phyloP scores from a whole-genome alignment of 2,329 filamentous ascomycete species.

The Colletotrichum abscissum region DNA sequence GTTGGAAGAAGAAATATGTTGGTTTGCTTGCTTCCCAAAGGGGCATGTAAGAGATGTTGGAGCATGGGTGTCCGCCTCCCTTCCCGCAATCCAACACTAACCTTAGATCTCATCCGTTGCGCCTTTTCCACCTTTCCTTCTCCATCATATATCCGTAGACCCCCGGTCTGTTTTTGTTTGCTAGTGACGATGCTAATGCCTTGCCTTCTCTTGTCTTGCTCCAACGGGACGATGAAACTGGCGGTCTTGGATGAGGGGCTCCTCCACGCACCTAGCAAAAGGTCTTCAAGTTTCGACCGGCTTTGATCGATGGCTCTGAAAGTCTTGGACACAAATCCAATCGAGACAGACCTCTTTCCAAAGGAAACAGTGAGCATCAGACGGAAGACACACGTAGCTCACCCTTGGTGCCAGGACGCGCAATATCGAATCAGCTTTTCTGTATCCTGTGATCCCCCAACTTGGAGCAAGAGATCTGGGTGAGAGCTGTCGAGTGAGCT shows the following conservation, averaged over 20 bases:
- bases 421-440: background rate
- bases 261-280: background rate
- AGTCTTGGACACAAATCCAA: background rate
- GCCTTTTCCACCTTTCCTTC: background rate
- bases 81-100: background rate
- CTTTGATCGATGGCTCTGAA: too few species aligned
- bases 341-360: background rate
- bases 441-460: background rate
- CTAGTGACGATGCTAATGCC: background rate
- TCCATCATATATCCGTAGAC: background rate
- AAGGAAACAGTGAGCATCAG: background rate
- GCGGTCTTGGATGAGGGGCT: background rate
- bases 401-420: background rate
- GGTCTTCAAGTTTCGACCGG: background rate
- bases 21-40: background rate
- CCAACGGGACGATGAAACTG: background rate
- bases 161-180: background rate
- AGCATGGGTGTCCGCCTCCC: background rate
- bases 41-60: background rate
- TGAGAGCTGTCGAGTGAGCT: background rate
- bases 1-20: slow-evolving; percentile 14
- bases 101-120: background rate
- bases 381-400: background rate
- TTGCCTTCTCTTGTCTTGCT: background rate
- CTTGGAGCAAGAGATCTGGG: background rate